Conservation (phyloP, 2,329 filamentous ascomycete species). For the Ceratocystis papillata region DNA sequence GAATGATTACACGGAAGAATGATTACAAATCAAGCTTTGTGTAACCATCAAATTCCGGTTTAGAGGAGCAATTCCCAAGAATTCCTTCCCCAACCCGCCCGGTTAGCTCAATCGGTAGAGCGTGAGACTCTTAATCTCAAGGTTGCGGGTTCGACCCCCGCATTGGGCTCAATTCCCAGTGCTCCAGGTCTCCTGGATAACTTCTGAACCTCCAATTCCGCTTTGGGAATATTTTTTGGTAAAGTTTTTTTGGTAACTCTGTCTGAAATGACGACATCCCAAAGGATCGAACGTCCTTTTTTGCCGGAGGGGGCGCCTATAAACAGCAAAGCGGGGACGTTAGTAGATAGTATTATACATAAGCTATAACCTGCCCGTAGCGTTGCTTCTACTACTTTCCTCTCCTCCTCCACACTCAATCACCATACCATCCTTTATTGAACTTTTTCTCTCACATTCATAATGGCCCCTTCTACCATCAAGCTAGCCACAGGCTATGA, state of each 20-base stretch:
- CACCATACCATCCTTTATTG: background rate
- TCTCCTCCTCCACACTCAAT: background rate
- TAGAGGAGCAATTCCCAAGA: no score
- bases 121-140: conserved; percentile 56
- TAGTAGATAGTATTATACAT: background rate
- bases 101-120: conserved; percentile 62
- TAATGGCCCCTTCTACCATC: conserved; percentile 31
- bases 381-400: conserved; percentile 23
- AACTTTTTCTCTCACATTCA: background rate
- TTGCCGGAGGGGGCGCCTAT: conserved; percentile 31
- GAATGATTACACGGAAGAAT: no score
- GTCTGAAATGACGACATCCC: conserved; percentile 39
- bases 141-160: conserved; percentile 36
- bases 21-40: no score
- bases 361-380: conserved; percentile 26
- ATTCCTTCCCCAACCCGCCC: conserved; percentile 30
- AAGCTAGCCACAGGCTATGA: conserved; percentile 55
- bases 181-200: conserved; percentile 15
- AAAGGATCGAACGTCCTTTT: conserved; percentile 29
- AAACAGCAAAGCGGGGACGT: background rate
- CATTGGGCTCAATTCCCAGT: conserved; percentile 27
- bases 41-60: no score
- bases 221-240: background rate
- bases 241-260: background rate
- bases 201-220: background rate